phyloP scores from a whole-genome alignment of 306 rosid genomes.

The Vachellia pachyceras region DNA sequence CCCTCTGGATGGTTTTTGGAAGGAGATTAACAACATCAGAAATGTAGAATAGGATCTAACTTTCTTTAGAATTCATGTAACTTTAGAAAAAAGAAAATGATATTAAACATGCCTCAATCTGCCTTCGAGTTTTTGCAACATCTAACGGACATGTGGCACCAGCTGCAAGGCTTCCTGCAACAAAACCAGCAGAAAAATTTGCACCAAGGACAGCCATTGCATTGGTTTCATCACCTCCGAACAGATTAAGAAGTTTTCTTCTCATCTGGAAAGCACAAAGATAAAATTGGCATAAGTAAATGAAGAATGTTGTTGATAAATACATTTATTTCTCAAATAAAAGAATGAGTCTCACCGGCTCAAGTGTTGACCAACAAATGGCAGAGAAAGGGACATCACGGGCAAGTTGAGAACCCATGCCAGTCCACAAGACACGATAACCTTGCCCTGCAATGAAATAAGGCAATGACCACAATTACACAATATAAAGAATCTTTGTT shows the following conservation, averaged over 20 bases:
- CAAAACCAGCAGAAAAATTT: slow-evolving; percentile 91
- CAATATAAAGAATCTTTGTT: not conserved
- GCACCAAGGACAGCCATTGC: slow-evolving; percentile 71
- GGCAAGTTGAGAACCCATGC: slow-evolving; percentile 99
- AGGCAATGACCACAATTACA: slow-evolving; percentile 24
- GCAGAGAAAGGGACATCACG: slow-evolving; percentile 99
- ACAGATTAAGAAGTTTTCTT: slow-evolving; percentile 73
- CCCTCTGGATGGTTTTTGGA: slow-evolving; percentile 39
- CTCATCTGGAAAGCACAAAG: slow-evolving; percentile 54
- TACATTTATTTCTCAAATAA: not conserved
- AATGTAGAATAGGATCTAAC: slow-evolving; percentile 27
- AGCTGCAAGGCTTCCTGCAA: slow-evolving; percentile 98
- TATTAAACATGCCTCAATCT: slow-evolving; percentile 78
- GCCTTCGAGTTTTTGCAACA: slow-evolving; percentile 98
- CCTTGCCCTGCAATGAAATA: slow-evolving; percentile 60
- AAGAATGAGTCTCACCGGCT: slow-evolving; percentile 67
- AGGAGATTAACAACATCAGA: not conserved
- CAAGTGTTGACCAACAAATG: slow-evolving; percentile 97
- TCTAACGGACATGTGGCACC: slow-evolving; percentile 96
- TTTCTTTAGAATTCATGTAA: not conserved
- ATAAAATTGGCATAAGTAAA: slow-evolving; percentile 25
- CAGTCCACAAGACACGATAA: slow-evolving; percentile 91
- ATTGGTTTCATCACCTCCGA: slow-evolving; percentile 74
- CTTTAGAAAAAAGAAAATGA: not conserved
- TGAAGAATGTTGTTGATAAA: slow-evolving; percentile 2